phyloP scores from a whole-genome alignment of 495 filamentous ascomycete species.

The Penicillium psychrofluorescens region DNA sequence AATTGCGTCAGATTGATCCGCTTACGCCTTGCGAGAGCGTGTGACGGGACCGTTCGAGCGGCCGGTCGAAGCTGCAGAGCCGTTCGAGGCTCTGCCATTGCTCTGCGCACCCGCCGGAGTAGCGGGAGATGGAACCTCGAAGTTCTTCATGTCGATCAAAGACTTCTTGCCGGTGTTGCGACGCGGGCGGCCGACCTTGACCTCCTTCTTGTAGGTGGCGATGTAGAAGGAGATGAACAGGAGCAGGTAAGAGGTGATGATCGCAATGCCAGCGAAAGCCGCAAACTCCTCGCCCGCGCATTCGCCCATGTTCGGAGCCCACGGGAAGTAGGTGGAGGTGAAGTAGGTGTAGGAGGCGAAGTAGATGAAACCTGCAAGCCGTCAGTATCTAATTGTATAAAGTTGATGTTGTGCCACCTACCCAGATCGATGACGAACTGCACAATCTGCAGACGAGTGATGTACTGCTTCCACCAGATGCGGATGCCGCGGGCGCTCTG shows the following conservation, averaged over 20 bases:
- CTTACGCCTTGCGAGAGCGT: slow-evolving; percentile 44
- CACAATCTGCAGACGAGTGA: slow-evolving; percentile 50
- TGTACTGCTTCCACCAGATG: slow-evolving; percentile 57
- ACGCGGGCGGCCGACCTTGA: slow-evolving; percentile 50
- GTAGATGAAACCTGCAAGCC: slow-evolving; percentile 70
- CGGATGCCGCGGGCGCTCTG: slow-evolving; percentile 51
- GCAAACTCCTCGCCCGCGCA: slow-evolving; percentile 98
- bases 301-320: slow-evolving; percentile 70
- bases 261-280: slow-evolving; percentile 85
- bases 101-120: slow-evolving; percentile 16
- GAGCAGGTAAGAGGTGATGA: slow-evolving; percentile 87
- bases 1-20: background rate
- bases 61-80: slow-evolving; percentile 23
- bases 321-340: slow-evolving; percentile 83
- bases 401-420: slow-evolving; percentile 14
- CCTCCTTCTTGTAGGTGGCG: slow-evolving; percentile 87
- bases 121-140: slow-evolving; percentile 37
- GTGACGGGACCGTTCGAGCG: slow-evolving; percentile 40
- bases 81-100: slow-evolving; percentile 25
- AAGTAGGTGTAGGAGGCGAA: slow-evolving; percentile 95
- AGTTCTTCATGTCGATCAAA: slow-evolving; percentile 47
- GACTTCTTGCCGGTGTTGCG: slow-evolving; percentile 46
- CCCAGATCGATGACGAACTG: slow-evolving; percentile 55
- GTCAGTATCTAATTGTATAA: background rate
- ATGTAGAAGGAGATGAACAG: slow-evolving; percentile 99